These are phyloP conservation scores for Amaranthus tricolor DNA, from an alignment of 179 eudicot genomes.

Conservation along the genomic window DNA sequence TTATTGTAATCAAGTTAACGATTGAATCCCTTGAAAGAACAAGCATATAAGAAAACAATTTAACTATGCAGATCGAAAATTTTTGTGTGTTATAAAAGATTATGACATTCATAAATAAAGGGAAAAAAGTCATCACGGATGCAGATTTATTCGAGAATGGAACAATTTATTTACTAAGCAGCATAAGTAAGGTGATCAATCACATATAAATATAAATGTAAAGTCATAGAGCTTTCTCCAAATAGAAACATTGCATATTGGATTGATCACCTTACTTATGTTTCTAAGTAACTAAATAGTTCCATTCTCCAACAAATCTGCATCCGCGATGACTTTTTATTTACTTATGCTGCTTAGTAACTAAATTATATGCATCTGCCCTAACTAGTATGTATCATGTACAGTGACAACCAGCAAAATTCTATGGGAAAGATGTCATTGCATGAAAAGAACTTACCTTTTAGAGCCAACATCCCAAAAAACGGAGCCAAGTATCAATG, in stretches of 20 bases:
- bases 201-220: not conserved
- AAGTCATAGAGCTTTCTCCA: not conserved
- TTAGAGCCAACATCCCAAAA: constrained; percentile 81
- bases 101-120: not conserved
- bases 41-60: not conserved
- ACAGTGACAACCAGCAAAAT: not conserved
- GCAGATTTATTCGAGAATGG: not conserved
- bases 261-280: not conserved
- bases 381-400: not conserved
- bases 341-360: not conserved
- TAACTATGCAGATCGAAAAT: not conserved
- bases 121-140: not conserved
- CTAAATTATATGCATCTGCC: too few species aligned
- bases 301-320: not conserved
- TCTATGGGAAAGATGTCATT: not conserved
- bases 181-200: not conserved
- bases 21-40: constrained; percentile 51
- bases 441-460: constrained; percentile 46
- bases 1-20: constrained; percentile 52
- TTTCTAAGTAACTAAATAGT: not conserved
- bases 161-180: not conserved
- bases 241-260: not conserved
- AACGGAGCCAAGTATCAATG: constrained; percentile 61
- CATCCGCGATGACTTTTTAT: too few species aligned
- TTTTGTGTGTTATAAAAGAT: not conserved